Percentiles rank a stretch among this genome's conserved stretches.
phyloP scores from a whole-genome alignment of 805 yeast genomes.

The Starmerella stigmatis region DNA sequence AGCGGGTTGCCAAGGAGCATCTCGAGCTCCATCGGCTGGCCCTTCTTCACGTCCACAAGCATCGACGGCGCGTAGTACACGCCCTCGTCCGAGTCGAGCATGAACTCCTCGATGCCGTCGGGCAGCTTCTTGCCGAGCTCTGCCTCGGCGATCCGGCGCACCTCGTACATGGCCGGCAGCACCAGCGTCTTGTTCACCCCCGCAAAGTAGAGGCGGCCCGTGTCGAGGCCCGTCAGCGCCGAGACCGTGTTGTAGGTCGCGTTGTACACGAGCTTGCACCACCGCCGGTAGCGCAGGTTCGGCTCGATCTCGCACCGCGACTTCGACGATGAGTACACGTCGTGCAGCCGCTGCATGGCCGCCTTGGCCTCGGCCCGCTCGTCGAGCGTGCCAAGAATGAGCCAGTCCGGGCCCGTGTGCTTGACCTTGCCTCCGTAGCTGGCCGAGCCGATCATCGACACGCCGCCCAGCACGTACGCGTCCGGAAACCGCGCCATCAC shows the following conservation, averaged over 20 bases:
- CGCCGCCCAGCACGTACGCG: slow-evolving; percentile 48
- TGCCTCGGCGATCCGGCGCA: slow-evolving; percentile 53
- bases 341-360: slow-evolving; percentile 38
- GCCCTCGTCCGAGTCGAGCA: slow-evolving; percentile 51
- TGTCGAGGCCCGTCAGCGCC: slow-evolving; percentile 48
- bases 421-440: slow-evolving; percentile 40
- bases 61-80: slow-evolving; percentile 58
- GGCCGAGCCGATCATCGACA: slow-evolving; percentile 52
- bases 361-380: slow-evolving; percentile 29
- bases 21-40: slow-evolving; percentile 61
- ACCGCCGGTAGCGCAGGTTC: slow-evolving; percentile 45
- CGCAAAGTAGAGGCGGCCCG: slow-evolving; percentile 42
- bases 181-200: slow-evolving; percentile 37
- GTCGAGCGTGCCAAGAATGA: slow-evolving; percentile 45
- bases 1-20: slow-evolving; percentile 60
- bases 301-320: slow-evolving; percentile 36
- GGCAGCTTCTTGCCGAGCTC: slow-evolving; percentile 49
- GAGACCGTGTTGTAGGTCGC: slow-evolving; percentile 58
- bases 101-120: slow-evolving; percentile 38
- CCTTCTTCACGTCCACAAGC: slow-evolving; percentile 57
- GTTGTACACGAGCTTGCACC: slow-evolving; percentile 63
- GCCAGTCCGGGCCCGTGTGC: slow-evolving; percentile 44
- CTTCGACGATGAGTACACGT: slow-evolving; percentile 37
- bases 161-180: slow-evolving; percentile 58
- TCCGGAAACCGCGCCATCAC: slow-evolving; percentile 43